Base-by-base conservation (phyloP, 2,329 filamentous ascomycete genomes). In the Leptosphaerulina australis region DNA sequence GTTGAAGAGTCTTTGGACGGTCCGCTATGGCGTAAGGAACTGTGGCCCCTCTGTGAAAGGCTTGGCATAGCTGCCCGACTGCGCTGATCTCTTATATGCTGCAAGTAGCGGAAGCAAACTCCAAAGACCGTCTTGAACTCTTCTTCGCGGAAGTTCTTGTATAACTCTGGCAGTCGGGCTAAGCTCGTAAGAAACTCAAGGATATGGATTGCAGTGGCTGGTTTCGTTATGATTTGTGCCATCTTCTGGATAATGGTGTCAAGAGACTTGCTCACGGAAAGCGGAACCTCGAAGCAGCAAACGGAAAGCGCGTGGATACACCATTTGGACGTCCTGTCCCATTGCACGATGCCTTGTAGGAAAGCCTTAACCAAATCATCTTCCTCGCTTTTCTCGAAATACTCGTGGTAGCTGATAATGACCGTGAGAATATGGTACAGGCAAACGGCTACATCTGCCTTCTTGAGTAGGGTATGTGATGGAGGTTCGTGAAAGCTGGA, bases 271-370 rank as follows among this genome's bases (percentile, higher is more conserved):
- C 88, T 90, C 41, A 92, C 89, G 10, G 93, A 93, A 14, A 88
- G 81, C 2, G 94, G 92, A 20, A 97, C 83, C 72, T 99, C 94
- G 65, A 97, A 91, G 70, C 92, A 97, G 76, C 93, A 97, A 53
- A 99, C 88, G 0, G 91, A 92, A 15, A 99, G 78, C 0, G 93
- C 93, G 70, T 99, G 93, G 44, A 99, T 96, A 73, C 94, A 99
- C 55, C 86, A 89, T 66, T 92, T 94, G 15, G 91, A 91, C 45
- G 91, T 95, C 56, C 88, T 84, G 64, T 96, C 91, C 83, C 88
- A 91, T 2, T 86, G 85, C 9, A 87, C 85, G 50, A 97, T 90
- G 2, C 93, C 93, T 47, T 88, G 83, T 59, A 95, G 85, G 67
- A 99, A 97, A 0, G 90, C 85, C 58, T 87, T 86, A 20, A 96